These are phyloP conservation scores for Globisporangium cylindrosporum DNA, from an alignment of 352 stramenopile species.

Conservation along the genomic window DNA sequence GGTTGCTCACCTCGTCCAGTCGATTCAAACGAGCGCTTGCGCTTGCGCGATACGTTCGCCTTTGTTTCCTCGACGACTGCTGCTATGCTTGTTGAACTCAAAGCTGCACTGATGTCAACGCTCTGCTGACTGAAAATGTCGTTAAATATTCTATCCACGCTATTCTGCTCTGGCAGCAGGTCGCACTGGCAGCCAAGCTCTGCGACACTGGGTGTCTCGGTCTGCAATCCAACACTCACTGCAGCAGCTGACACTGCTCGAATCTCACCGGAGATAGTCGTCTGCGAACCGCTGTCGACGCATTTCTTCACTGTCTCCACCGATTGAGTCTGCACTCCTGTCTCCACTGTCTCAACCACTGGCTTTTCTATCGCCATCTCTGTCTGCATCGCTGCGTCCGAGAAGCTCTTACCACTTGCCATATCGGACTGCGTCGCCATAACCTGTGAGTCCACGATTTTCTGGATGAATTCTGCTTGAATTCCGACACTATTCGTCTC, in stretches of 20 bases:
- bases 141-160: not conserved
- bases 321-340: not conserved
- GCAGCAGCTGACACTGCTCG: not conserved
- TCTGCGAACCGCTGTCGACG: slow-evolving; percentile 3
- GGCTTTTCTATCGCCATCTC: not conserved
- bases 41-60: slow-evolving; percentile 1
- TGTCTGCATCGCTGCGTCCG: not conserved
- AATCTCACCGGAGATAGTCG: slow-evolving; percentile 1
- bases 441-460: not conserved
- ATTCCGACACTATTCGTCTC: not conserved
- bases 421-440: not conserved
- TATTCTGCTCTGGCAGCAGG: not conserved
- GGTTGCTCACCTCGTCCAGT: slow-evolving; percentile 4
- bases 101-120: not conserved
- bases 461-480: not conserved
- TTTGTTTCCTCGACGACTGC: not conserved
- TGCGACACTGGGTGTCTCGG: not conserved
- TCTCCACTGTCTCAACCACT: not conserved
- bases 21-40: slow-evolving; percentile 8
- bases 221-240: not conserved
- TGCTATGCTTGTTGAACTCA: not conserved
- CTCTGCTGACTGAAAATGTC: not conserved
- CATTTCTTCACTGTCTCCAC: not conserved
- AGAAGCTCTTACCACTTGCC: not conserved
- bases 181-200: slow-evolving; percentile 1